Evolutionary conservation across 495 filamentous ascomycete genomes (phyloP), one percentile per base, ranked within the genome.

Genomic region (Neurospora sp.): DNA sequence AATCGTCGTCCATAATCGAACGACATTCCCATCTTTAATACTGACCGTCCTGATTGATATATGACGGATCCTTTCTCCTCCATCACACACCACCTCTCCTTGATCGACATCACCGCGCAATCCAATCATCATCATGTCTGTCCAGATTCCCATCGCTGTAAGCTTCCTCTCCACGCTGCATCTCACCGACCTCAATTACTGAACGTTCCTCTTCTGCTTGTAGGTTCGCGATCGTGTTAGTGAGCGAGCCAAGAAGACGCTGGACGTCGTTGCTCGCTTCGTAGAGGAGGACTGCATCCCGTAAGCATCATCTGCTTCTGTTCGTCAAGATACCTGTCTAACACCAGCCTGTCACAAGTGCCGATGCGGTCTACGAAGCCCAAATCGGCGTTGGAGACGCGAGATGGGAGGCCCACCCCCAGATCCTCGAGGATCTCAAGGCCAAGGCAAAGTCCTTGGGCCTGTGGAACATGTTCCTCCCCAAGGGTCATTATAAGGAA

Each of bases 391-490:
- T 90, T 70, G 92, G 91, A 73, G 86, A 89, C 46, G 80, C 89
- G 73, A 88, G 94, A 87, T 88, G 94, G 92, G 86, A 89, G 73
- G 85, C 87, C 40, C 91, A 93, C 79, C 96, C 96, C 31, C 78
- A 88, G 39, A 84, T 99, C 73, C 87, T 99, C 74, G 96, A 98
- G 75, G 89, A 93, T 48, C 86, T 99, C 75, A 99, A 99, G 87
- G 82, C 84, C 69, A 93, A 92, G 79, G 96, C 96, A 14, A 88
- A 87, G 79, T 86, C 90, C 78, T 85, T 94, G n/a, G 96, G 96
- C 0, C 86, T 99, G 61, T 99, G 96, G 96, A 99, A 99, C 81
- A 92, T 99, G 89, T 99, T 99, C 86, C 82, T 99, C 73, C 92
- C 95, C 68, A 95, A 93, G 83, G 93, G 89, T 76, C 94, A 98